phyloP scores from a whole-genome alignment of 1,139 yeast genomes.

The Suhomyces wounanorum region DNA sequence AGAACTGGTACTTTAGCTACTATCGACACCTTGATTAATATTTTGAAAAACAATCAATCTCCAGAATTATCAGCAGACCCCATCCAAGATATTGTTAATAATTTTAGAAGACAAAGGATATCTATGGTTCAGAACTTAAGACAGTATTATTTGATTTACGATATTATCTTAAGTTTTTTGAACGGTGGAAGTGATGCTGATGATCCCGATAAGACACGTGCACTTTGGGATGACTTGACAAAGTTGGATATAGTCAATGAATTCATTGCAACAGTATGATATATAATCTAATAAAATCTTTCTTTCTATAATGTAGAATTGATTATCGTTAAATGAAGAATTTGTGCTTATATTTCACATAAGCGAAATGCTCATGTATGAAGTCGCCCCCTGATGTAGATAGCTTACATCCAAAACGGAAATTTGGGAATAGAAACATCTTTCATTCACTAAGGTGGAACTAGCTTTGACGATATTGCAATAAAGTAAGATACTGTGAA shows the following conservation, averaged over 20 bases:
- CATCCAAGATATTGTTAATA: constrained; percentile 55
- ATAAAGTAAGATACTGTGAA: too few relatives aligned
- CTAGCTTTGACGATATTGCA: too few relatives aligned
- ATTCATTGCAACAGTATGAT: constrained; percentile 18
- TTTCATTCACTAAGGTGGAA: too few relatives aligned
- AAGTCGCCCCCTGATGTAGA: too few relatives aligned
- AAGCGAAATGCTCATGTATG: too few relatives aligned
- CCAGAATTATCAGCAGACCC: constrained; percentile 34
- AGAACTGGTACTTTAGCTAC: constrained; percentile 87
- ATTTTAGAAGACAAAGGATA: constrained; percentile 68
- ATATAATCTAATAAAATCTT: not conserved
- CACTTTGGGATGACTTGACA: constrained; percentile 24
- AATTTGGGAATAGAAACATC: too few relatives aligned
- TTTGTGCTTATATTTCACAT: too few relatives aligned
- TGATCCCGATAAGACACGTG: constrained; percentile 6
- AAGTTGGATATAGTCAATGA: constrained; percentile 28
- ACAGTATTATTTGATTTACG: constrained; percentile 75
- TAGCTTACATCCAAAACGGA: too few relatives aligned
- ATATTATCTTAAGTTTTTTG: constrained; percentile 35
- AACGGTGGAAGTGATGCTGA: constrained; percentile 13
- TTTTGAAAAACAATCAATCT: constrained; percentile 28
- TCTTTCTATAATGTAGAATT: not conserved
- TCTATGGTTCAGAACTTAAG: constrained; percentile 84
- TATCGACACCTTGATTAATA: constrained; percentile 62
- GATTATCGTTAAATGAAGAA: not conserved